A percentile compares a stretch with the other conserved stretches of the same genome.
phyloP scores from a whole-genome alignment of 768 basidiomycete species.

The Dioszegia hungarica region DNA sequence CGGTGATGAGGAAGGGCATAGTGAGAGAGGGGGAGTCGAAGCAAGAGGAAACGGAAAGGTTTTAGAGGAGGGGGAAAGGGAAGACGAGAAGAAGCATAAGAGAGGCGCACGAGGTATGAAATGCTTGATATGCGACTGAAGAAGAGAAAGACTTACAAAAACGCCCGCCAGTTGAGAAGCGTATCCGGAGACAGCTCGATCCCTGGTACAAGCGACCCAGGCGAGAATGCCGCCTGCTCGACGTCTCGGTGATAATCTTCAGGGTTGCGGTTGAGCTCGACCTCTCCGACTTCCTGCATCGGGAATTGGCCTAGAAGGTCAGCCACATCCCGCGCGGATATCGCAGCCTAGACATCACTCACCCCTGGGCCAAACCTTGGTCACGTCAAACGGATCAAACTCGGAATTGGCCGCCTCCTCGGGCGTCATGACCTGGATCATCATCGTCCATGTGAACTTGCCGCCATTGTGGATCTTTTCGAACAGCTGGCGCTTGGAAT shows the following conservation, averaged over 20 bases:
- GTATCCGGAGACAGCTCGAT: constrained; percentile 45
- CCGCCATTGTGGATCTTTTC: constrained; percentile 43
- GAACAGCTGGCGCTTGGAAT: constrained; percentile 42
- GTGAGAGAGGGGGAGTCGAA: no score
- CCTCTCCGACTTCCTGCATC: constrained; percentile 5
- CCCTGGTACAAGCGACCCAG: constrained; percentile 45
- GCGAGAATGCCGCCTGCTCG: constrained; percentile 44
- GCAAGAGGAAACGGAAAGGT: no score
- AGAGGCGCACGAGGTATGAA: no score
- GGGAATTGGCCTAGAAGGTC: not conserved
- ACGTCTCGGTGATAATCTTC: constrained; percentile 47
- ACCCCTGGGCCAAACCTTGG: constrained; percentile 31
- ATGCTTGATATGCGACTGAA: no score
- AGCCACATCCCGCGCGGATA: no score
- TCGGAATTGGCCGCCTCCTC: constrained; percentile 30
- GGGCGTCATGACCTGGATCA: constrained; percentile 44
- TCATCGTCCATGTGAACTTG: constrained; percentile 37
- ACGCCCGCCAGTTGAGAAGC: constrained; percentile 42
- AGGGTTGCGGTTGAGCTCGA: constrained; percentile 14
- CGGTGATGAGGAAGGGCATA: no score
- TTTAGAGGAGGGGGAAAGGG: no score
- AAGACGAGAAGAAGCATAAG: no score
- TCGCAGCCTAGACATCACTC: constrained; percentile 12
- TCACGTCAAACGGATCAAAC: constrained; percentile 46
- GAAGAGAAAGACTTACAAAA: constrained; percentile 34